phyloP scores from a whole-genome alignment of 148 eudicot species.

The Mesembryanthemum crystallinum region DNA sequence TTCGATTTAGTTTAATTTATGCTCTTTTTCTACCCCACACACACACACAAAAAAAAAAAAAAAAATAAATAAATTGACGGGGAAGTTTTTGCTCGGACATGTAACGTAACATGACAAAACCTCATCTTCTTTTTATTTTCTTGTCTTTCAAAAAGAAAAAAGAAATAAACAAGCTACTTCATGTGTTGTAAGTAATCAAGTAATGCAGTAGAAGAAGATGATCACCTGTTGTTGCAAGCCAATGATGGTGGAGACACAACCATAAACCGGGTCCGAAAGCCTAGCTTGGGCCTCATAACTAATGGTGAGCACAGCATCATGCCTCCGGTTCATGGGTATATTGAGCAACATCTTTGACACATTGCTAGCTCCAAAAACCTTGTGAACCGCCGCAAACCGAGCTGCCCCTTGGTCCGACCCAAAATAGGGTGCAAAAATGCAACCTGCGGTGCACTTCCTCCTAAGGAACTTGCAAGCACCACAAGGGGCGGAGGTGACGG shows the following conservation, averaged over 20 bases:
- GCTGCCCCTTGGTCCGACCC: conserved; percentile 60
- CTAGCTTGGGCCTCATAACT: conserved; percentile 66
- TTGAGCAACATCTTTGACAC: conserved; percentile 56
- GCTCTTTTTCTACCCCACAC: too few relatives aligned
- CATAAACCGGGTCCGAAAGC: conserved; percentile 59
- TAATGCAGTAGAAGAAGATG: not conserved
- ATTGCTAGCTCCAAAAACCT: conserved; percentile 65
- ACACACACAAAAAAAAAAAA: too few relatives aligned
- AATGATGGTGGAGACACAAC: conserved; percentile 58
- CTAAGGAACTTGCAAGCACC: conserved; percentile 67
- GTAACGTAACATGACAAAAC: not conserved
- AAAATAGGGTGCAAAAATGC: conserved; percentile 60
- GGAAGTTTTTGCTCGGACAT: too few relatives aligned
- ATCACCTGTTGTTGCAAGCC: conserved; percentile 60
- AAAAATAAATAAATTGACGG: too few relatives aligned
- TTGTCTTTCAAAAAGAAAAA: not conserved
- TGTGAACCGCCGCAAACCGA: conserved; percentile 62
- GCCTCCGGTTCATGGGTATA: conserved; percentile 47
- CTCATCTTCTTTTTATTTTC: not conserved
- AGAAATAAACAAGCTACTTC: not conserved
- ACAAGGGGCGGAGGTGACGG: conserved; percentile 33
- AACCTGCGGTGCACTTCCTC: conserved; percentile 53
- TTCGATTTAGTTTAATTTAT: too few relatives aligned
- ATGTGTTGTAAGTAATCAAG: not conserved
- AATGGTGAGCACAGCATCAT: conserved; percentile 53